Percentiles rank a stretch among this genome's conserved stretches.
Evolutionary conservation across 352 stramenopile species (phyloP).

Genomic region (Elongisporangium senticosum): DNA sequence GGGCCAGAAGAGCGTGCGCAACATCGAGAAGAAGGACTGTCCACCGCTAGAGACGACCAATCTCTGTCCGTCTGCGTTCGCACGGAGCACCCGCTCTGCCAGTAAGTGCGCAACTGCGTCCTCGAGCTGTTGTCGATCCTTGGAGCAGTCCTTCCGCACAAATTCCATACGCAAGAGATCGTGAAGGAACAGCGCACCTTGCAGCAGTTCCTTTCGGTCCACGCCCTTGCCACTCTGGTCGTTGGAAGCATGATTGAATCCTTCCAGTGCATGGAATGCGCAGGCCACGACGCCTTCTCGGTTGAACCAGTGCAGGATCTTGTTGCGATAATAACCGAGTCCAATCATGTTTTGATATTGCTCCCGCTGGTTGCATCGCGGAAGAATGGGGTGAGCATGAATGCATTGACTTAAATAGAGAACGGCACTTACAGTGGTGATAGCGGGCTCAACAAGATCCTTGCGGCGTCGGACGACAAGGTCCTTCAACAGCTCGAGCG

Average conservation of each 20-base stretch:
- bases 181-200: slow-evolving; percentile 64
- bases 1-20: slow-evolving; percentile 79
- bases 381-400: background rate
- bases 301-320: slow-evolving; percentile 85
- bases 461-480: slow-evolving; percentile 69
- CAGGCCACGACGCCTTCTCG: slow-evolving; percentile 71
- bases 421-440: slow-evolving; percentile 43
- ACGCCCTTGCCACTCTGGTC: slow-evolving; percentile 18
- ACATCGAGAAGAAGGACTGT: slow-evolving; percentile 48
- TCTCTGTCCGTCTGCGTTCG: slow-evolving; percentile 1
- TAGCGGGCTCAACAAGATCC: slow-evolving; percentile 73
- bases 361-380: slow-evolving; percentile 33
- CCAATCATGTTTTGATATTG: slow-evolving; percentile 86
- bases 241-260: slow-evolving; percentile 19
- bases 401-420: background rate
- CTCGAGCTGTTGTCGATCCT: slow-evolving; percentile 37
- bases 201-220: slow-evolving; percentile 42
- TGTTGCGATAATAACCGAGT: slow-evolving; percentile 85
- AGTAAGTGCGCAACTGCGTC: slow-evolving; percentile 33
- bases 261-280: slow-evolving; percentile 62
- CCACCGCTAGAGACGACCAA: slow-evolving; percentile 9
- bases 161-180: slow-evolving; percentile 80
- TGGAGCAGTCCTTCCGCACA: slow-evolving; percentile 54
- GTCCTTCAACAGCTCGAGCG: slow-evolving; percentile 59
- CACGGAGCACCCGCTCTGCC: slow-evolving; percentile 33